A percentile compares a stretch with the other conserved stretches of the same genome.
Conservation (phyloP, 768 basidiomycete species). For the Tulasnella sp. region DNA sequence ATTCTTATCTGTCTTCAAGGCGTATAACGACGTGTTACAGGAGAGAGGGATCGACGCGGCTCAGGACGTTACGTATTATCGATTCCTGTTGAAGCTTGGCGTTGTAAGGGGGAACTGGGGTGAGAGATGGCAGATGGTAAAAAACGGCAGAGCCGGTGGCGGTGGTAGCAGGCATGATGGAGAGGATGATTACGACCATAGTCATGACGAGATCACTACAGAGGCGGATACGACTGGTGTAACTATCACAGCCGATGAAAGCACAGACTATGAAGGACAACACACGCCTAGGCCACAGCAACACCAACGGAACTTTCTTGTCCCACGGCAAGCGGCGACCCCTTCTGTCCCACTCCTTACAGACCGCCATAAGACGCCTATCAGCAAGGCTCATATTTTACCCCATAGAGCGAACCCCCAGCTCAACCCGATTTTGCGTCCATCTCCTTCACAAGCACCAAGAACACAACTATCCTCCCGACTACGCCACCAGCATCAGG, state of each 20-base stretch:
- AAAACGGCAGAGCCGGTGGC: constrained; percentile 36
- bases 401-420: too few species aligned
- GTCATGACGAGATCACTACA: background rate
- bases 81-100: constrained; percentile 70
- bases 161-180: constrained; percentile 21
- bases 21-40: constrained; percentile 67
- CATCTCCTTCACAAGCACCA: background rate
- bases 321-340: too few species aligned
- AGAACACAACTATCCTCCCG: background rate
- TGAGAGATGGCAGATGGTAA: constrained; percentile 69
- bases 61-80: constrained; percentile 68
- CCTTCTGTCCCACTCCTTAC: too few species aligned
- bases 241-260: too few species aligned
- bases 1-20: constrained; percentile 72
- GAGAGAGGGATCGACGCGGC: constrained; percentile 67
- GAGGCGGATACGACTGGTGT: too few species aligned
- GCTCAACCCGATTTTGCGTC: too few species aligned
- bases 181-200: background rate
- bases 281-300: too few species aligned
- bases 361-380: too few species aligned
- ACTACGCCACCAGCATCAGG: constrained; percentile 5
- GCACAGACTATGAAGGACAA: too few species aligned
- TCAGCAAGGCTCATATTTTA: too few species aligned
- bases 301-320: too few species aligned
- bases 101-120: constrained; percentile 76